Conservation (phyloP, 345 rosid genomes). For the Turnera subulata region DNA sequence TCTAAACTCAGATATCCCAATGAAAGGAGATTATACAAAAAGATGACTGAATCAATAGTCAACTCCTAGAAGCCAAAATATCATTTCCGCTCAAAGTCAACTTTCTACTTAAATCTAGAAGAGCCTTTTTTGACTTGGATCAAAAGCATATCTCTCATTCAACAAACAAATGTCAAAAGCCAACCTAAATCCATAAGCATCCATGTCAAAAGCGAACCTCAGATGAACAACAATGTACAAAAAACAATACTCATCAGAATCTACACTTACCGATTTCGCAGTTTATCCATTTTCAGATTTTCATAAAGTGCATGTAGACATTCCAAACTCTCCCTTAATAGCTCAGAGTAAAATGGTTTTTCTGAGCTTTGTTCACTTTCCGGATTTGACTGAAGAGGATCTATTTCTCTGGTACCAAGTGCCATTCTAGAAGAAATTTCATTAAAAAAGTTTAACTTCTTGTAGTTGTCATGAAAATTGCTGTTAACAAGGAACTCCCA, state of each 20-base stretch:
- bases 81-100: no score
- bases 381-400: conserved; percentile 27
- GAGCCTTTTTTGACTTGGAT: no score
- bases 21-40: no score
- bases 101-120: no score
- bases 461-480: conserved; percentile 70
- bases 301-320: conserved; percentile 90
- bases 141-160: no score
- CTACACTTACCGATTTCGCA: conserved; percentile 67
- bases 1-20: no score
- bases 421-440: conserved; percentile 32
- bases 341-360: conserved; percentile 42
- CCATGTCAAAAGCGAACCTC: no score
- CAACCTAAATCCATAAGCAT: no score
- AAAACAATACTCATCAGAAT: neutral
- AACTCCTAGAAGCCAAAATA: no score
- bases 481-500: conserved; percentile 91
- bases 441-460: conserved; percentile 34
- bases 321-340: conserved; percentile 60
- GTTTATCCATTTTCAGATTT: conserved; percentile 83
- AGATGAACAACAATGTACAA: no score
- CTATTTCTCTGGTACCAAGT: conserved; percentile 27
- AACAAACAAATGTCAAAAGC: no score
- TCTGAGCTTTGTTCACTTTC: conserved; percentile 33
- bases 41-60: no score